Conservation (phyloP, 257 asterid genomes). For the Cordia subcordata region DNA sequence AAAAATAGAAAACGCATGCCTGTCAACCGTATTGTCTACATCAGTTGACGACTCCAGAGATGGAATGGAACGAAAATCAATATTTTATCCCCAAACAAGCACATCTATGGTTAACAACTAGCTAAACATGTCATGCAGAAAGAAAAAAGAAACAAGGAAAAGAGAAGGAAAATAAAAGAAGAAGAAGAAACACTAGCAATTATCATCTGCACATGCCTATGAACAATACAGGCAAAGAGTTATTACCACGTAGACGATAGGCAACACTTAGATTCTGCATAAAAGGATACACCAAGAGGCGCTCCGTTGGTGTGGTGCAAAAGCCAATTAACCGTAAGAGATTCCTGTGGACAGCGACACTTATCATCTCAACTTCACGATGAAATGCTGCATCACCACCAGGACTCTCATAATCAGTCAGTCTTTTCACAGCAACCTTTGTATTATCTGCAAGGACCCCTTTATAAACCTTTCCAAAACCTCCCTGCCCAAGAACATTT, state of each 20-base stretch:
- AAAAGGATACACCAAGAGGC: constrained; percentile 82
- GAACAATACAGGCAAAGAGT: not conserved
- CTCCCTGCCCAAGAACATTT: constrained; percentile 92
- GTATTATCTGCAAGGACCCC: constrained; percentile 75
- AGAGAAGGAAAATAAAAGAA: too few species aligned
- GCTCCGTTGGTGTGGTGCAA: constrained; percentile 93
- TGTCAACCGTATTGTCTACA: too few species aligned
- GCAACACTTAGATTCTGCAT: constrained; percentile 97
- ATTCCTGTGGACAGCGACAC: constrained; percentile 95
- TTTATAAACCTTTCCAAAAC: constrained; percentile 92
- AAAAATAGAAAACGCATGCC: too few species aligned
- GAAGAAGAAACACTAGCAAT: too few species aligned
- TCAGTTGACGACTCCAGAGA: too few species aligned
- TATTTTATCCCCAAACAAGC: too few species aligned
- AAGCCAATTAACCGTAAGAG: constrained; percentile 81
- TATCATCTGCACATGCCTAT: too few species aligned
- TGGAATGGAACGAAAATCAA: too few species aligned
- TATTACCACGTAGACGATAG: constrained; percentile 78
- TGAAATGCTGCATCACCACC: constrained; percentile 94
- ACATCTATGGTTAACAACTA: too few species aligned
- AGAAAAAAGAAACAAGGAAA: too few species aligned
- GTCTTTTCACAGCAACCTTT: constrained; percentile 86
- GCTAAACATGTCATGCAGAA: too few species aligned
- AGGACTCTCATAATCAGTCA: constrained; percentile 85
- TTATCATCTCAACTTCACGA: constrained; percentile 98